Evolutionary conservation across 176 grass and related monocot species (phyloP).

Genomic region (Saccharum officinarum): DNA sequence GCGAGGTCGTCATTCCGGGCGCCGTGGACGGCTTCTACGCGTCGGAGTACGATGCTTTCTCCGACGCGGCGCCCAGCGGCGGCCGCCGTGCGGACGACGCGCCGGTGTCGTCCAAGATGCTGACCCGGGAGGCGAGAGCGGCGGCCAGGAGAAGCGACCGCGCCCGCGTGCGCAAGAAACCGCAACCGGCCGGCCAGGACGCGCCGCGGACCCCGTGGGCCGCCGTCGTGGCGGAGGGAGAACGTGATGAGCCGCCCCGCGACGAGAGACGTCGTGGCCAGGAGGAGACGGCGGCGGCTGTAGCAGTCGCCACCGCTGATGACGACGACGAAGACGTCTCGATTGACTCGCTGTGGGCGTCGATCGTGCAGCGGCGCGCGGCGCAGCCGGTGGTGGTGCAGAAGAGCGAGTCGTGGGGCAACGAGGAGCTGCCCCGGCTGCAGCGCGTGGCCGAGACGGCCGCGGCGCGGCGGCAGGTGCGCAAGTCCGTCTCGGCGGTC

Average conservation of each 20-base stretch:
- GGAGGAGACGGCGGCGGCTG: background rate
- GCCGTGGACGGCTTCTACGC: background rate
- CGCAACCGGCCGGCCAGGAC: background rate
- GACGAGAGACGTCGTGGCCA: background rate
- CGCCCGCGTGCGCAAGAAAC: slow-evolving; percentile 15
- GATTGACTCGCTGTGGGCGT: slow-evolving; percentile 53
- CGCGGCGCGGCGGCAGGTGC: background rate
- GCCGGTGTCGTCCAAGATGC: background rate
- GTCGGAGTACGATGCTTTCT: background rate
- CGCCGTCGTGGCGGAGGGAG: too few relatives aligned
- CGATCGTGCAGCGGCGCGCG: slow-evolving; percentile 33
- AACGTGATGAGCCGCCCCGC: background rate
- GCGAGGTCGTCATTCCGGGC: background rate
- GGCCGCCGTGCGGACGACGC: too few relatives aligned
- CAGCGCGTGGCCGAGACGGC: slow-evolving; percentile 29
- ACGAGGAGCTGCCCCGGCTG: slow-evolving; percentile 36
- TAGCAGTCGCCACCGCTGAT: background rate
- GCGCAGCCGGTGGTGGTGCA: slow-evolving; percentile 38
- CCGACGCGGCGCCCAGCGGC: background rate
- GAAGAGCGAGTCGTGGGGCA: slow-evolving; percentile 77
- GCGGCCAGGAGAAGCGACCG: slow-evolving; percentile 3
- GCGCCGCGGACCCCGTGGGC: background rate
- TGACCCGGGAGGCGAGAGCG: background rate
- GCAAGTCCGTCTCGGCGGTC: slow-evolving; percentile 46
- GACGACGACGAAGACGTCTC: background rate